Evolutionary conservation across 106 monocot genomes (phyloP), one percentile per base, ranked within the genome.

Genomic region (Dendrobium officinale): DNA sequence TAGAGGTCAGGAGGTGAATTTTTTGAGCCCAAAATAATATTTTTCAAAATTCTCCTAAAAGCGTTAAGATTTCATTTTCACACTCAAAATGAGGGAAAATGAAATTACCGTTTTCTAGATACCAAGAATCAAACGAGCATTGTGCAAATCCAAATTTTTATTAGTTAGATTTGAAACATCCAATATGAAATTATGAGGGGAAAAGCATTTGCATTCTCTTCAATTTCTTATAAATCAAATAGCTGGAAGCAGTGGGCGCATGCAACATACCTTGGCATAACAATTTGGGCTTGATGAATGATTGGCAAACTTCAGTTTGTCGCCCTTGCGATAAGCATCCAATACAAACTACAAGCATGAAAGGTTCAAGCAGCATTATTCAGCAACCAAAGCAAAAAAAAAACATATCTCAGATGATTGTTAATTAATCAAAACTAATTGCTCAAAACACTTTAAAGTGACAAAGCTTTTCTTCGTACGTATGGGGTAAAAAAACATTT

Each of bases 281-380:
- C 95, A 98, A 83, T 98, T 94, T 20, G 94, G 90, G 27, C 89
- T 92, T 45, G 87, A 94, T 18, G 98, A 98, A 91, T 98, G 98
- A 82, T 98, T 98, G 81, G 95, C 95, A 80, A 98, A 98, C 70
- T 98, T 98, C 55, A 98, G 84, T 80, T 98, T 95, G 85, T 95
- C 95, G 16, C 98, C 98, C 79, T 98, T 98, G 16, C 98, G 98
- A 79, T 95, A 98, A 75, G 98, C 98, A 90, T 98, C 98, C 79
- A 98, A 79, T 58, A 98, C 98, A 88, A 75, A 95, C 98, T 98
- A 86, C 81, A 87, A 58, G 80, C 18, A 77, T 47, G 72, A 20
- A 42, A 72, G 22, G 20, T 61, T 61, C 54, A 61, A 61, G 6
- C n/a, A 19, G 20, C 2, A 58, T 58, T 15, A 58, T 58, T 16